Evolutionary conservation across 129 eudicot species (phyloP).

Genomic region (Escallonia rubra): DNA sequence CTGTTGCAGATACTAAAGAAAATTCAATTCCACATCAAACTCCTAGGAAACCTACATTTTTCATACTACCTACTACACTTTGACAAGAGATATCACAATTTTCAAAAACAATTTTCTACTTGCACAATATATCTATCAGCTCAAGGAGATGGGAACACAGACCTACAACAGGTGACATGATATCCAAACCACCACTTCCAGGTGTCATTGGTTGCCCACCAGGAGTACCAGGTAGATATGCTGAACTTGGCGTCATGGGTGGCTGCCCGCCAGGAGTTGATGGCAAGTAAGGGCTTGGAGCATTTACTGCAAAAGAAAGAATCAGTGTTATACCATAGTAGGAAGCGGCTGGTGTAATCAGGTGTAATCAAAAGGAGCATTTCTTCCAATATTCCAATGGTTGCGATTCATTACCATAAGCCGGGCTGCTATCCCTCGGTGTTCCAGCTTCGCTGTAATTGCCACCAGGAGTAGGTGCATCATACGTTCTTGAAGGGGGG

Average conservation of each 20-base stretch:
- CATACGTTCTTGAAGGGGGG: conserved; percentile 86
- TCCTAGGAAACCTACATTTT: no score
- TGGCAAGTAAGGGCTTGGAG: conserved; percentile 98
- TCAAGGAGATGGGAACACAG: conserved; percentile 10
- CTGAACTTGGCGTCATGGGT: conserved; percentile 98
- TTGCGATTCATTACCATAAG: conserved; percentile 49
- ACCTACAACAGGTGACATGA: conserved; percentile 97
- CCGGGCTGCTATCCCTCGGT: conserved; percentile 72
- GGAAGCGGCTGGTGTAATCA: not conserved
- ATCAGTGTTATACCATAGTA: not conserved
- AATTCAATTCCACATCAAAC: no score
- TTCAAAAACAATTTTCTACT: not conserved
- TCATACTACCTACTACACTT: no score
- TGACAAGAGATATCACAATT: not conserved
- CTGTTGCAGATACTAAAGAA: no score
- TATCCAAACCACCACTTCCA: conserved; percentile 91
- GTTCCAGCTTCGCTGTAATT: conserved; percentile 91
- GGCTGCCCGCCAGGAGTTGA: conserved; percentile 98
- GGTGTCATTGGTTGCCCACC: conserved; percentile 99
- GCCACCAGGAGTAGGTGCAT: conserved; percentile 90
- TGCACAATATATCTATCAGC: not conserved
- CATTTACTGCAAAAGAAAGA: conserved; percentile 62
- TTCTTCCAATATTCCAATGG: not conserved
- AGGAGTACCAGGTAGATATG: conserved; percentile 95
- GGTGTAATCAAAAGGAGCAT: not conserved